These are phyloP conservation scores for Cryptomeria japonica DNA, from an alignment of 75 land plant genomes.

Conservation along the genomic window DNA sequence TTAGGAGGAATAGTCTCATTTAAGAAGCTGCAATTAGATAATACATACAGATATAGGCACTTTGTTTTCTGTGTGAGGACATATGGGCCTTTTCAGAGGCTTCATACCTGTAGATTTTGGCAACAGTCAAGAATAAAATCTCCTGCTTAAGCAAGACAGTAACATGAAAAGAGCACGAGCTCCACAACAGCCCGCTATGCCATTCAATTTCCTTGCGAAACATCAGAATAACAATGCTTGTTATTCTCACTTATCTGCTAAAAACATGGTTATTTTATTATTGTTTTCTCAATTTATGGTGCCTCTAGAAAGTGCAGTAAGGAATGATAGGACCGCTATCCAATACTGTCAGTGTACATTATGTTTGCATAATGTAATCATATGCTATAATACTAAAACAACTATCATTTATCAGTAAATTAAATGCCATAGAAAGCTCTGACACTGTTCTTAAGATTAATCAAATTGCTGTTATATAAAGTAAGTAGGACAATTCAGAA, in stretches of 20 bases:
- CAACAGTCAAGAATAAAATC: not conserved
- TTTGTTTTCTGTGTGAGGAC: not conserved
- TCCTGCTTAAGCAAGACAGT: not conserved
- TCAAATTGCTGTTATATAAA: not conserved
- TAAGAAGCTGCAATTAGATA: not conserved
- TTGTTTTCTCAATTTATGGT: not conserved
- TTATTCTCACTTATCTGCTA: not conserved
- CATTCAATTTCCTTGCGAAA: not conserved
- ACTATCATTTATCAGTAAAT: not conserved
- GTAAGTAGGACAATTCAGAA: not conserved
- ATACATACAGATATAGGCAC: not conserved
- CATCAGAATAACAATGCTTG: not conserved
- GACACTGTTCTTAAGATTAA: no score
- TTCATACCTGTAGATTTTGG: not conserved
- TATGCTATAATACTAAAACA: not conserved
- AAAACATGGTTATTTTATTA: not conserved
- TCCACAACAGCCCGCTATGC: not conserved
- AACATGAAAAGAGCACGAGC: not conserved
- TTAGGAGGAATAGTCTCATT: not conserved
- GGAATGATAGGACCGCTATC: not conserved
- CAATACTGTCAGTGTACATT: not conserved
- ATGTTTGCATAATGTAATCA: not conserved
- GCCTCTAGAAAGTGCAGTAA: not conserved
- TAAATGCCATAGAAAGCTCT: not conserved
- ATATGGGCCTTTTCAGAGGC: not conserved